Evolutionary conservation across 2,329 filamentous ascomycete species (phyloP), one percentile per base, ranked within the genome.

Genomic region (Fusarium bactridioides): DNA sequence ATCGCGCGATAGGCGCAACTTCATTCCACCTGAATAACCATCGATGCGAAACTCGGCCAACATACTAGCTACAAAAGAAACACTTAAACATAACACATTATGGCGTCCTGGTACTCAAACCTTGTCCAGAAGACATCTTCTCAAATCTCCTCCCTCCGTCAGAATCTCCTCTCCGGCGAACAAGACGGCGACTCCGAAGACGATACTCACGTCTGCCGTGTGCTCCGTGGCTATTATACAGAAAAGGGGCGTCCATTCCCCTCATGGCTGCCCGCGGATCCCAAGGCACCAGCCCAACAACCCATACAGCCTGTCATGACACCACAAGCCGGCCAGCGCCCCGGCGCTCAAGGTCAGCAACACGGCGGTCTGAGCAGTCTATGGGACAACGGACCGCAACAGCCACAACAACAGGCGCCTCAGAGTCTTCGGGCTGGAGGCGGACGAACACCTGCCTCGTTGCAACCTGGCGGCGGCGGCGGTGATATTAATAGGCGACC

Each of bases 161-260:
- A 91, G 69, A 90, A 94, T 69, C 90, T 95, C 72, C 89, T 93
- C 61, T 84, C 87, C 73, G 85, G 86, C 79, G 90, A 92, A 74
- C 85, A 86, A 75, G 91, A 92, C 81, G 91, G 91, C 82, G 91
- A 93, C 79, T 92, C 90, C 70, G 89, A 97, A 83, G 95, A 98
- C 84, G 94, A 97, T 84, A 97, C 94, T 6, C 94, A 98, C 84
- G 93, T 98, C 78, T 97, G 94, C 83, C 93, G 96, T 77, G 94
- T 97, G 40, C 90, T 99, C 31, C 93, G 96, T 77, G 92, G 91
- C 76, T 97, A 98, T 87, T 98, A 99, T 86, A 89, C 86, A 57
- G 95, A 98, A 81, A 96, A 97, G 79, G 93, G 92, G 75, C 91
- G 91, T 27, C 87, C 90, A 4, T 93, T 95, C 71, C 96, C 96